Base-by-base conservation (phyloP, 805 yeast species). In the Jamesozyma spencerorum region DNA sequence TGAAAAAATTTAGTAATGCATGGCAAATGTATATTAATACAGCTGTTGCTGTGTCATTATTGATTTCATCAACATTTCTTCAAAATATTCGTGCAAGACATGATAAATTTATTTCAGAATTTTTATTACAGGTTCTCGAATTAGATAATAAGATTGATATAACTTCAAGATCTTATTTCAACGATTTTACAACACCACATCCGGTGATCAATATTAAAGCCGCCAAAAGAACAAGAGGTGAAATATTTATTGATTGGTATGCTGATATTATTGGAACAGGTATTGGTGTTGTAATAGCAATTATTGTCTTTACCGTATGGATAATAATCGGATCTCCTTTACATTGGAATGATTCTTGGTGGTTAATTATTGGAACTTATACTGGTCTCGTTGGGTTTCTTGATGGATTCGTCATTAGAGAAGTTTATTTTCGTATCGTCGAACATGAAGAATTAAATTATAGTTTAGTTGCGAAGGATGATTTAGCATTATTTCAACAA, bases 361-460 rank as follows among this genome's bases (percentile, higher is more conserved):
- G 71, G 71, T 50, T 68, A 32, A 65, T 69, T 31, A 68, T 66
- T 45, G 73, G 73, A 36, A 67, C 73, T 2, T 68, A 69, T 44
- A 65, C 72, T 0, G 73, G 73, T 15, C 53, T 68, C 18, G 54
- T 68, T 31, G 72, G 72, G 1, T 68, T 66, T 44, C 39, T 64
- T 35, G 72, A 68, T 44, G 71, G 72, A 2, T 69, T 65, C 45
- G 64, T 62, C 29, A 49, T 68, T 29, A 55, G 73, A 49, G 61
- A 66, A 39, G 64, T 60, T 14, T 67, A 62, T 33, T 56, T 53
- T 36, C 51, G 65, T 22, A 53, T 55, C 22, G 48, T 52, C 17
- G 29, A 42, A 3, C 46, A 50, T 20, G 62, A 57, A 36, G 55
- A 55, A 32, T 28, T 36, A 0, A 55, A 61, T 34, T 63, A 60